These are phyloP conservation scores for Solanum paucissectum DNA, from an alignment of 257 asterid species.

Conservation along the genomic window DNA sequence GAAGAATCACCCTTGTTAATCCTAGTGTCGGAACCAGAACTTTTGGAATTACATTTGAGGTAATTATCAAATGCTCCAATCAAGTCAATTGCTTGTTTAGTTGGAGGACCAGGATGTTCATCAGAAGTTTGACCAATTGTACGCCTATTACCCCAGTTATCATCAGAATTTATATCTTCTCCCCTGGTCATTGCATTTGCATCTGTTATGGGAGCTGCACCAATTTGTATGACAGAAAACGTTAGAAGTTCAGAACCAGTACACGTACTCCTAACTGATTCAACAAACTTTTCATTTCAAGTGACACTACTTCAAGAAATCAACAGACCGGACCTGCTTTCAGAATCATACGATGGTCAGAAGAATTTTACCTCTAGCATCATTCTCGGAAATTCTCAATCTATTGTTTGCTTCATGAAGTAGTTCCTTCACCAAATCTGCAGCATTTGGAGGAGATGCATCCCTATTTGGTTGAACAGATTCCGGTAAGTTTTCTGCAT, in stretches of 20 bases:
- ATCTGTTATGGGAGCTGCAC: conserved; percentile 7
- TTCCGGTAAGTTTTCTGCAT: conserved; percentile 14
- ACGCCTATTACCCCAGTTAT: conserved; percentile 9
- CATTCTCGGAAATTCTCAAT: conserved; percentile 15
- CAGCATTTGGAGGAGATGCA: conserved; percentile 15
- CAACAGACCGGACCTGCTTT: neutral
- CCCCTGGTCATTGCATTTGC: conserved; percentile 11
- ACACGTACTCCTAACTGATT: neutral
- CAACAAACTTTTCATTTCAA: neutral
- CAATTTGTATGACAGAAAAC: neutral
- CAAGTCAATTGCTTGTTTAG: conserved; percentile 68
- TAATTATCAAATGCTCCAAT: conserved; percentile 71
- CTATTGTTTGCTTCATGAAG: conserved; percentile 6
- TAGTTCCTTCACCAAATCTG: conserved; percentile 22
- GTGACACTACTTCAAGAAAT: neutral
- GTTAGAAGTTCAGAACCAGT: neutral
- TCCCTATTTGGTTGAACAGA: conserved; percentile 19
- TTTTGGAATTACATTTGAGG: conserved; percentile 22
- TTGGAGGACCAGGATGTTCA: conserved; percentile 13
- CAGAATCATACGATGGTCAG: neutral
- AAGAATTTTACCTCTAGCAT: conserved; percentile 23
- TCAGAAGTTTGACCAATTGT: conserved; percentile 15
- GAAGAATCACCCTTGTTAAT: conserved; percentile 34
- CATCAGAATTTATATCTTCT: conserved; percentile 19
- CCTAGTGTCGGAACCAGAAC: conserved; percentile 19